Percentiles rank a stretch among this genome's conserved stretches.
These are phyloP conservation scores for Beta corolliflora DNA, from an alignment of 179 eudicot species.

Conservation along the genomic window DNA sequence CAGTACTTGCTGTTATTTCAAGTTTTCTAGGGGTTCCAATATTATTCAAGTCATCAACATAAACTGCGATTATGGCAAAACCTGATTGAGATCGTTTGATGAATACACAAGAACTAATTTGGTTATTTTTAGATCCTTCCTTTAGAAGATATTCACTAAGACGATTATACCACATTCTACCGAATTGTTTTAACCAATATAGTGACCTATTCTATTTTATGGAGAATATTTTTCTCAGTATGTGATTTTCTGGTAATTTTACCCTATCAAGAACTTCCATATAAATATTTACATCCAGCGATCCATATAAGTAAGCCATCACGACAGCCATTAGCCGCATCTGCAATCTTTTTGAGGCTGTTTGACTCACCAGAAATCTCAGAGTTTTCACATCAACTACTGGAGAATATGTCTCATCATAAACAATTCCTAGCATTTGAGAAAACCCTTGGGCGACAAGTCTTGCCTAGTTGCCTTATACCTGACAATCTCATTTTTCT, in stretches of 20 bases:
- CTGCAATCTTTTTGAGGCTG: no score
- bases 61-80: background rate
- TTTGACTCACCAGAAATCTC: no score
- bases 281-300: background rate
- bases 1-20: no score
- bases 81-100: background rate
- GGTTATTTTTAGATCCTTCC: background rate
- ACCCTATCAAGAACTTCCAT: background rate
- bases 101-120: background rate
- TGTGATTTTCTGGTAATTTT: background rate
- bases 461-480: no score
- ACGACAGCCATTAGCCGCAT: no score
- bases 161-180: conserved; percentile 1
- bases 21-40: no score
- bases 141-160: background rate
- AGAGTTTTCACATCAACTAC: no score
- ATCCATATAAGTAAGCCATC: no score
- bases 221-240: background rate
- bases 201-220: background rate
- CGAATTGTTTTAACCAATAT: background rate
- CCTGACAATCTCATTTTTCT: no score
- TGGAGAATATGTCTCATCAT: no score
- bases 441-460: no score
- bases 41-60: background rate
- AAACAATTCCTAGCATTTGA: no score